Conservation (phyloP, 805 yeast species). For the Cyberlindnera mycetangii region DNA sequence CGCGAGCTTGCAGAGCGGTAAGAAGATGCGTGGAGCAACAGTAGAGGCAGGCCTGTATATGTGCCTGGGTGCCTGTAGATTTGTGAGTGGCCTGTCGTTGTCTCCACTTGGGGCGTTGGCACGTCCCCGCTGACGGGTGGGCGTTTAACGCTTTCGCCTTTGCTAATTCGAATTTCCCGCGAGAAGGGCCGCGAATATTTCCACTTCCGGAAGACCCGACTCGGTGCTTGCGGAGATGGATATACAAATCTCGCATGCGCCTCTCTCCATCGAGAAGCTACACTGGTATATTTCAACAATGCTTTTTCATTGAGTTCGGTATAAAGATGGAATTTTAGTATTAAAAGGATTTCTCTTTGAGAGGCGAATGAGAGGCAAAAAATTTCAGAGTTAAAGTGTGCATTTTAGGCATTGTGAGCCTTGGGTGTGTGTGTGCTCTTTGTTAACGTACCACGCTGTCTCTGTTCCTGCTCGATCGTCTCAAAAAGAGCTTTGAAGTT, state of each 20-base stretch:
- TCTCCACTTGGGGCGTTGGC: neutral
- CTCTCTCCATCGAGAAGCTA: neutral
- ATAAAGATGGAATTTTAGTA: no score
- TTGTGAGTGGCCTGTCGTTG: neutral
- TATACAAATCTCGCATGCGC: neutral
- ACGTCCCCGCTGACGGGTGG: neutral
- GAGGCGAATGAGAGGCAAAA: no score
- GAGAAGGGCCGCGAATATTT: conserved; percentile 1
- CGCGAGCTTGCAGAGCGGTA: no score
- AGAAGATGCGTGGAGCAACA: no score
- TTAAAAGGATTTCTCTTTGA: no score
- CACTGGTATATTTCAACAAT: neutral
- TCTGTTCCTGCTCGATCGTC: conserved; percentile 76
- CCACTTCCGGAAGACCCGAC: neutral
- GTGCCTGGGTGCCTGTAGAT: no score
- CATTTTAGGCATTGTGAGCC: neutral
- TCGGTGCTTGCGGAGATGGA: neutral
- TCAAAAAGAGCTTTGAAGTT: conserved; percentile 82
- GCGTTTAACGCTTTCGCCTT: neutral
- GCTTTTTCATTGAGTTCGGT: neutral
- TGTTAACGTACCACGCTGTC: conserved; percentile 57
- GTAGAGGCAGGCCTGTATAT: no score
- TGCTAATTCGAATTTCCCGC: neutral
- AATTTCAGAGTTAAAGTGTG: no score
- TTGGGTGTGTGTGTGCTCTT: neutral